Conservation (phyloP, 352 stramenopile species). For the Vaucheria bursata region DNA sequence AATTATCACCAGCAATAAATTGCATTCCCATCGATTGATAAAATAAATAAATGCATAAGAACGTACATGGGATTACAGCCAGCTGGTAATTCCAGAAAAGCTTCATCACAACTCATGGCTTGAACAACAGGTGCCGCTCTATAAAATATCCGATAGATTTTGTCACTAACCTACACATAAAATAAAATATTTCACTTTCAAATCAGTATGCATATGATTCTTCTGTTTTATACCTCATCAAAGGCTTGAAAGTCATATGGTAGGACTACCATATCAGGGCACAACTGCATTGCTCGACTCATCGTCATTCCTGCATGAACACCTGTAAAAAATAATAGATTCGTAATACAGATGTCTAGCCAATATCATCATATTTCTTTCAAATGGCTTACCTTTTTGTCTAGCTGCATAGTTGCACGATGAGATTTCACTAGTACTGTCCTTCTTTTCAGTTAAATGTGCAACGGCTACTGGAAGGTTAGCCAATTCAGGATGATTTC, state of each 20-base stretch:
- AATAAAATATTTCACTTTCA: background rate
- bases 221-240: conserved; percentile 17
- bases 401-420: conserved; percentile 79
- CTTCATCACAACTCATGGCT: conserved; percentile 80
- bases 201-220: background rate
- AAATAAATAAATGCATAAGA: too few species aligned
- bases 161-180: conserved; percentile 64
- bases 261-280: conserved; percentile 73
- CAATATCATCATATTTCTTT: too few species aligned
- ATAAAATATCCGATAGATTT: conserved; percentile 82
- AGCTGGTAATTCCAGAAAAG: conserved; percentile 71
- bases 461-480: conserved; percentile 66
- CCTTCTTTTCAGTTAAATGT: conserved; percentile 47
- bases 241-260: conserved; percentile 54
- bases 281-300: conserved; percentile 67
- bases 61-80: conserved; percentile 56
- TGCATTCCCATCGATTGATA: background rate
- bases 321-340: background rate
- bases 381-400: conserved; percentile 52
- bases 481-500: conserved; percentile 55
- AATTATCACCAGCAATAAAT: background rate
- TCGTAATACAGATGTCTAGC: too few species aligned
- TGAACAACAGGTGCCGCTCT: conserved; percentile 70
- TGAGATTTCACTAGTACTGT: conserved; percentile 62
- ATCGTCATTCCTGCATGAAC: conserved; percentile 77